Evolutionary conservation across 2,329 filamentous ascomycete genomes (phyloP).

Genomic region (Microcera coccophila): DNA sequence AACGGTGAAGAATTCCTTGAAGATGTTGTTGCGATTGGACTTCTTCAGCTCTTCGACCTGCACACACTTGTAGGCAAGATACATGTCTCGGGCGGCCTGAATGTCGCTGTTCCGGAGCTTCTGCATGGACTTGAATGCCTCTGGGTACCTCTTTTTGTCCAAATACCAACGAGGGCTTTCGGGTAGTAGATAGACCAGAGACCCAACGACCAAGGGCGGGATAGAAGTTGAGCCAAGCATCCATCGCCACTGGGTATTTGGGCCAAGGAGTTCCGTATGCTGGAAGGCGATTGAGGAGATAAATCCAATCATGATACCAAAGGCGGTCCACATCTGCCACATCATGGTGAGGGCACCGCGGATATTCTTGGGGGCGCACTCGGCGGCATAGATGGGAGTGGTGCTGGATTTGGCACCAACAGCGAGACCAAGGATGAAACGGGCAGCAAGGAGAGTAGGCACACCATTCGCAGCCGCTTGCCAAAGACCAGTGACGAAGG

Average conservation of each 20-base stretch:
- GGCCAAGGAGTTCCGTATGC: constrained; percentile 45
- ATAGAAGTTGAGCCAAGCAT: constrained; percentile 57
- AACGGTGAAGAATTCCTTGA: constrained; percentile 29
- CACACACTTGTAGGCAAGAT: constrained; percentile 42
- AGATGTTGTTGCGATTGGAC: constrained; percentile 20
- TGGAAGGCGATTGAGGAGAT: constrained; percentile 50
- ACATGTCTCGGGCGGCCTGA: constrained; percentile 48
- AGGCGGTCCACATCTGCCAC: constrained; percentile 49
- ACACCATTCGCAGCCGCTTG: constrained; percentile 43
- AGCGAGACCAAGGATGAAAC: constrained; percentile 64
- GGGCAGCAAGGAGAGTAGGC: constrained; percentile 57
- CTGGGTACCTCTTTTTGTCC: constrained; percentile 41
- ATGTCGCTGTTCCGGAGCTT: constrained; percentile 44
- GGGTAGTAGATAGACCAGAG: constrained; percentile 59
- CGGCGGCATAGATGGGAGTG: constrained; percentile 69
- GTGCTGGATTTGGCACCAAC: constrained; percentile 62
- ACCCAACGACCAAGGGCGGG: constrained; percentile 50
- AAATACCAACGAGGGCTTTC: constrained; percentile 51
- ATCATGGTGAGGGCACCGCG: constrained; percentile 75
- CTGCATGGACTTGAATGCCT: constrained; percentile 44
- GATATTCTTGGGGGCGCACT: constrained; percentile 62
- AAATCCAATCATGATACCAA: constrained; percentile 45
- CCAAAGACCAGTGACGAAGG: constrained; percentile 46
- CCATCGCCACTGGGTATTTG: constrained; percentile 49
- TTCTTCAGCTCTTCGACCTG: constrained; percentile 26